Base-by-base conservation (phyloP, 148 eudicot species). In the Rheum nobile region DNA sequence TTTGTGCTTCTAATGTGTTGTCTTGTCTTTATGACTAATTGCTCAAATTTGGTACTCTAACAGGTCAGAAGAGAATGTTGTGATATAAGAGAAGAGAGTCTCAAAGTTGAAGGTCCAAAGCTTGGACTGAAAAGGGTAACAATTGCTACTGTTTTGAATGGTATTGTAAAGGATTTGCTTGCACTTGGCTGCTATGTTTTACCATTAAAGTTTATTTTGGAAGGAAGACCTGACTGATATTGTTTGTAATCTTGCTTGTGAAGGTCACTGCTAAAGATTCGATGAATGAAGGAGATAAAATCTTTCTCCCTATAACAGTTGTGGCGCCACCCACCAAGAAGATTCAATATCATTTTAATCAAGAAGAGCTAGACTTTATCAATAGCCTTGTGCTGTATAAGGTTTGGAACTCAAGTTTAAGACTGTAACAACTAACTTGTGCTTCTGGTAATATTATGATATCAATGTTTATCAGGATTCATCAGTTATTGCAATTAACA, bases 401-500 rank as follows among this genome's bases (percentile, higher is more conserved):
- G 99, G 99, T 95, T 75, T 76, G 32, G 35, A 35, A 28, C 39
- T 42, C 28, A 0, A 44, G 8, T 28, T 50, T 32, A 26, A 6
- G 43, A 32, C 17, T 78, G 22, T 31, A 26, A 10, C 17, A 17
- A 13, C 12, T 41, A 31, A 10, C 17, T 28, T 5, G 13, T 41
- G 17, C 24, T 34, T n/a, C 11, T 47, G 75, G 8, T 13, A 75
- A 31, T 38, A 17, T 28, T 22, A 22, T 74, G 48, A 65, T 13
- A 3, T 38, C 46, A 47, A 65, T 42, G 26, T 68, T 44, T 28
- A 61, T 78, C 75, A 96, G 99, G 99, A 96, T 88, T 65, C 88
- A 43, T 90, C 94, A 19, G 87, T 92, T 72, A 90, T 96, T 75
- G 99, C 87, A 32, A 77, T 96, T 77, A 96, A 96, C 83, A 96